Base-by-base conservation (phyloP, 208 protist genomes). In the Trypanosoma grayi region DNA sequence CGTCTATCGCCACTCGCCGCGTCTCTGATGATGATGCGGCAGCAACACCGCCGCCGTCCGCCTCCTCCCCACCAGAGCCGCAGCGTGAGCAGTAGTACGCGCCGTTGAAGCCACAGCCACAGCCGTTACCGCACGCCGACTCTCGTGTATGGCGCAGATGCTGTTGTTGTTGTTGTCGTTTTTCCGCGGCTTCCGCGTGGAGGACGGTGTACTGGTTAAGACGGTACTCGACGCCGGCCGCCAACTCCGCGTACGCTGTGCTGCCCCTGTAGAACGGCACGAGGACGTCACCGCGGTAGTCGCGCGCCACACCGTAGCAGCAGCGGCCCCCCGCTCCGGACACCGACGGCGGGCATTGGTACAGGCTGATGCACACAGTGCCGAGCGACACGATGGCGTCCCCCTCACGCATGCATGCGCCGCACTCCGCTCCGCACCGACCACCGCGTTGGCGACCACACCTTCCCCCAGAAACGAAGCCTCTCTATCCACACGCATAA, bases 141-240 rank as follows among this genome's bases (percentile, higher is more conserved):
- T 16, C 40, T 1, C 10, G n/a, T 57, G n/a, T n/a, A n/a, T n/a
- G n/a, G n/a, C 45, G 8, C 41, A 30, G 1, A 2, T 27, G 14
- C 39, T 31, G 30, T 14, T 14, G 7, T 37, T 27, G 22, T n/a
- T 16, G 14, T 25, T n/a, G 0, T 20, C 28, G 16, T 10, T 28
- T 30, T 10, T 39, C 13, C 22, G 25, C 11, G 4, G 16, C 22
- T 4, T 39, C 36, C 25, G 39, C 0, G 28, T 88, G 76, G 16
- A 82, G 16, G 10, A 85, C 55, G 37, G 58, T 78, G 48, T 82
- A 83, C 41, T 52, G 27, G 18, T 75, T 82, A 0, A 90, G 62
- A 4, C 83, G 68, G 20, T 62, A 44, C 41, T 81, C 74, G 20
- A 90, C 18, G 0, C 56, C 69, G 0, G 9, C 30, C 1, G 66